These are phyloP conservation scores for Ustilago trichophora DNA, from an alignment of 1,284 basidiomycete genomes.

Conservation along the genomic window DNA sequence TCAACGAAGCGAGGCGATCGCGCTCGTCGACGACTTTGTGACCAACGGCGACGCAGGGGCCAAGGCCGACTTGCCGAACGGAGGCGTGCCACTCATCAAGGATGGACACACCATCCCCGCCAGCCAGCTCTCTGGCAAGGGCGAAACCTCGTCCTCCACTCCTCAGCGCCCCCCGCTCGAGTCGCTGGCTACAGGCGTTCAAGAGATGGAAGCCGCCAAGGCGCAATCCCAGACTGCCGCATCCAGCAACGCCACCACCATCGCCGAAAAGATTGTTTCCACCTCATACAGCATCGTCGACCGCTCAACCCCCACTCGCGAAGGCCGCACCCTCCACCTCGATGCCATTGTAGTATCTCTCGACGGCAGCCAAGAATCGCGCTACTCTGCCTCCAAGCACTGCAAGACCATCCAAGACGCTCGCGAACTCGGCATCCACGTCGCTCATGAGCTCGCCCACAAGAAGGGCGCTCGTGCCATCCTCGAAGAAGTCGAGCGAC, in stretches of 20 bases:
- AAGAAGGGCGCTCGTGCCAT: constrained; percentile 57
- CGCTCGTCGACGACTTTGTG: constrained; percentile 42
- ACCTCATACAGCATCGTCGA: constrained; percentile 45
- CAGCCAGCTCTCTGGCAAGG: constrained; percentile 17
- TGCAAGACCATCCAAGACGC: constrained; percentile 53
- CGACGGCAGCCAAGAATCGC: constrained; percentile 55
- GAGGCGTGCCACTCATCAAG: constrained; percentile 27
- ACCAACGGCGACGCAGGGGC: constrained; percentile 29
- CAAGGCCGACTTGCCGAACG: constrained; percentile 37
- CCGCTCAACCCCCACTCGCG: constrained; percentile 41
- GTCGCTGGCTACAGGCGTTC: constrained; percentile 35
- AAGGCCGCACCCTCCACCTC: constrained; percentile 45
- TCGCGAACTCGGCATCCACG: constrained; percentile 49
- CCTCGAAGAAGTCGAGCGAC: constrained; percentile 64
- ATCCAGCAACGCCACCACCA: constrained; percentile 12
- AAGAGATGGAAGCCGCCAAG: constrained; percentile 23
- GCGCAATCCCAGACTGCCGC: constrained; percentile 1
- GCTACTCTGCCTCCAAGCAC: constrained; percentile 37
- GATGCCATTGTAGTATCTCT: constrained; percentile 64
- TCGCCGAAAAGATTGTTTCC: constrained; percentile 43
- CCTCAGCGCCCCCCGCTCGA: constrained; percentile 36
- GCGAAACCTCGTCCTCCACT: background rate
- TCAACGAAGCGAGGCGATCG: constrained; percentile 49
- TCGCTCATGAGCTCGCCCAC: constrained; percentile 58
- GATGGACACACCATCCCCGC: constrained; percentile 54